phyloP scores from a whole-genome alignment of 768 basidiomycete genomes.

The Cytidiella melzeri region DNA sequence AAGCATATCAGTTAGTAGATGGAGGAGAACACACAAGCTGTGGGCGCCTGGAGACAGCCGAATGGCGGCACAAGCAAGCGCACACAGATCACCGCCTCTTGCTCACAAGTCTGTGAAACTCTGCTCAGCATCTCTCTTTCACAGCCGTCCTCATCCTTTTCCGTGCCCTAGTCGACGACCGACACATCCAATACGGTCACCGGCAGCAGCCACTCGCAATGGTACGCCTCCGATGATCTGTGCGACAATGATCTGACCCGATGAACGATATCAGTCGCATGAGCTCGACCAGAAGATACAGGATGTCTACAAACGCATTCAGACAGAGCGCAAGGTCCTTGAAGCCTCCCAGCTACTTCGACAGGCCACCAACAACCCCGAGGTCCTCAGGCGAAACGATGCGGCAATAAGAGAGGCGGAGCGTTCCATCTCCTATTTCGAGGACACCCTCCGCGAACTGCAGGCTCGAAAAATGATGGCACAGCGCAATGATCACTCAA shows the following conservation, averaged over 20 bases:
- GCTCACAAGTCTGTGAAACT: conserved; percentile 4
- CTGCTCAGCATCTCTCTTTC: conserved; percentile 7
- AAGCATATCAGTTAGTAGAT: conserved; percentile 18
- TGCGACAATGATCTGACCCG: neutral
- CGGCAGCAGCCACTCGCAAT: conserved; percentile 15
- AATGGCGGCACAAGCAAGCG: conserved; percentile 21
- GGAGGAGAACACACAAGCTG: conserved; percentile 5
- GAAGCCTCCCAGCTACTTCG: conserved; percentile 76
- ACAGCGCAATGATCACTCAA: conserved; percentile 47
- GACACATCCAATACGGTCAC: conserved; percentile 2
- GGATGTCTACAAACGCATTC: conserved; percentile 84
- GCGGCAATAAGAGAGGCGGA: conserved; percentile 84
- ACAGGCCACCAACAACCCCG: conserved; percentile 79
- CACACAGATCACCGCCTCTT: conserved; percentile 23
- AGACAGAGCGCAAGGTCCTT: conserved; percentile 89
- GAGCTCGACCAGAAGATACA: conserved; percentile 92
- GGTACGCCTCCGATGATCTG: conserved; percentile 12
- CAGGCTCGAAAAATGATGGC: conserved; percentile 66
- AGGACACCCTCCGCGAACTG: conserved; percentile 78
- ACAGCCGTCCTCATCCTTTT: neutral
- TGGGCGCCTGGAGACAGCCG: neutral
- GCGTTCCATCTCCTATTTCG: conserved; percentile 79
- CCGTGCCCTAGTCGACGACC: neutral
- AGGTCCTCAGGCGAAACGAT: conserved; percentile 77
- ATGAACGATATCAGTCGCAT: conserved; percentile 22